Conservation (phyloP, 352 stramenopile genomes). For the Phytophthora gonapodyides region DNA sequence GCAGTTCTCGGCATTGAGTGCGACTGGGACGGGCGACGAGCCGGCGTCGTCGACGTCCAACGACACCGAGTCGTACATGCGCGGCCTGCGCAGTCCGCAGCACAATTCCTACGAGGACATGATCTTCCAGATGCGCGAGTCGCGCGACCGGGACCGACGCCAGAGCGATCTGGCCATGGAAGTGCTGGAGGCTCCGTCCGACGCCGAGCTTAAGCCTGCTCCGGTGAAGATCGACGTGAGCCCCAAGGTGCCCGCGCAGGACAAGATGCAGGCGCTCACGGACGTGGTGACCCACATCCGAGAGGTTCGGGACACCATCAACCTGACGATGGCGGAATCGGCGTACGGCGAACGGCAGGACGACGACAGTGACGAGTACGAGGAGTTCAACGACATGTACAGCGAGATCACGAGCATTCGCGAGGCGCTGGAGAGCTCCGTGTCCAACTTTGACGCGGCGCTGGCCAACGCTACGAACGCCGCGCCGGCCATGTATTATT, state of each 20-base stretch:
- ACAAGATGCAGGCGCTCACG: conserved; percentile 58
- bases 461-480: conserved; percentile 48
- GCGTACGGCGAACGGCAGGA: conserved; percentile 38
- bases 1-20: conserved; percentile 17
- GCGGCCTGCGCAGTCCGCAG: conserved; percentile 46
- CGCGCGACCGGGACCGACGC: conserved; percentile 45
- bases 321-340: conserved; percentile 64
- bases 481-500: conserved; percentile 42
- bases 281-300: conserved; percentile 71
- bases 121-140: conserved; percentile 62
- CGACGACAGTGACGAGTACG: conserved; percentile 32
- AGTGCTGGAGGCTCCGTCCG: conserved; percentile 28
- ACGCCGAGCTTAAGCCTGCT: conserved; percentile 29
- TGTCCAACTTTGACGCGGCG: conserved; percentile 54
- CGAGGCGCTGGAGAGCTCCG: conserved; percentile 54
- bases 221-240: conserved; percentile 22
- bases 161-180: conserved; percentile 43
- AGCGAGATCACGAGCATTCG: conserved; percentile 60
- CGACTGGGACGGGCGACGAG: conserved; percentile 31
- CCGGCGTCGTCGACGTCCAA: conserved; percentile 57
- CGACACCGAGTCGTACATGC: conserved; percentile 61
- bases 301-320: conserved; percentile 69
- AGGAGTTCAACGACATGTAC: conserved; percentile 59
- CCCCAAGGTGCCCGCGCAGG: conserved; percentile 36
- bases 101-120: conserved; percentile 69